Evolutionary conservation across 2,329 filamentous ascomycete species (phyloP).

Genomic region (Fusarium buxicola): DNA sequence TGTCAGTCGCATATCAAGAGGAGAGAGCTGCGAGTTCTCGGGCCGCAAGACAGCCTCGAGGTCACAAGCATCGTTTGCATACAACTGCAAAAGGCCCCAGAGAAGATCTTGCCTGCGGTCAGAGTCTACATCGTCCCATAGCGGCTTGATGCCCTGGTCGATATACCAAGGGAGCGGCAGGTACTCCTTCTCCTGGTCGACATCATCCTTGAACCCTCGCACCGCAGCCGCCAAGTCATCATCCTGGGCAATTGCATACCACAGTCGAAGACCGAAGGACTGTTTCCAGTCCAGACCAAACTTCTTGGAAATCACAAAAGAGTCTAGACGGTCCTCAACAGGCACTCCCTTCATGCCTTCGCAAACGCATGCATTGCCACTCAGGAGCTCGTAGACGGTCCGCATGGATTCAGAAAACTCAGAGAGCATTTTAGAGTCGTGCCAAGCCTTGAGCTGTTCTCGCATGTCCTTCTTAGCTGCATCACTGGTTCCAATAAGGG

Average conservation of each 20-base stretch:
- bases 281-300: conserved; percentile 95
- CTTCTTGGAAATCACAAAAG: conserved; percentile 83
- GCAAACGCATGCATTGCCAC: conserved; percentile 87
- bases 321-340: conserved; percentile 81
- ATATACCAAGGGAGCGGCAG: conserved; percentile 78
- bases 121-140: conserved; percentile 71
- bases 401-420: conserved; percentile 89
- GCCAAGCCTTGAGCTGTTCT: conserved; percentile 86
- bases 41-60: conserved; percentile 80
- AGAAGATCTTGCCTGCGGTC: conserved; percentile 79
- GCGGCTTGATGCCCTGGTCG: conserved; percentile 66
- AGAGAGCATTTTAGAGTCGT: conserved; percentile 81
- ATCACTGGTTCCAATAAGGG: conserved; percentile 82
- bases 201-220: conserved; percentile 76
- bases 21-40: conserved; percentile 79
- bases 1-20: conserved; percentile 78
- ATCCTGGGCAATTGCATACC: conserved; percentile 80
- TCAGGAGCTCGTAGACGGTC: conserved; percentile 88
- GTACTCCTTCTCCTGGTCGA: conserved; percentile 77
- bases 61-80: conserved; percentile 68
- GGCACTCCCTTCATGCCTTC: conserved; percentile 79
- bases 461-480: conserved; percentile 78
- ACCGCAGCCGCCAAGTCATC: conserved; percentile 81
- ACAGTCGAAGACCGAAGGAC: conserved; percentile 89
- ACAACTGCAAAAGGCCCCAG: conserved; percentile 88